Conservation (phyloP, 148 eudicot genomes). For the Amaranthus cruentus region DNA sequence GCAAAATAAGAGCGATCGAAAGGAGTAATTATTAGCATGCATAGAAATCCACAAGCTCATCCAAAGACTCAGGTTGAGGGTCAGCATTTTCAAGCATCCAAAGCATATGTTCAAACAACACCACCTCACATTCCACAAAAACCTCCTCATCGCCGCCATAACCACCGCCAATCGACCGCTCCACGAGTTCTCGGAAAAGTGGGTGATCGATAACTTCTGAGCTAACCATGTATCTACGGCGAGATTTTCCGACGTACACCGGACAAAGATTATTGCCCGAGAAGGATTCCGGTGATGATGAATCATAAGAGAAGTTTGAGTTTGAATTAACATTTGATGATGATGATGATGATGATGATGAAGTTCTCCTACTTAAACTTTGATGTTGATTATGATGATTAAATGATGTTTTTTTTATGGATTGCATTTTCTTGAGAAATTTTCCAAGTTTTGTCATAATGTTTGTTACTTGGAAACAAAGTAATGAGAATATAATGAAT, state of each 20-base stretch:
- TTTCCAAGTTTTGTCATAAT: constrained; percentile 36
- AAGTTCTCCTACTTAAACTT: constrained; percentile 1
- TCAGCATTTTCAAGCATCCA: constrained; percentile 52
- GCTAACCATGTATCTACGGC: constrained; percentile 39
- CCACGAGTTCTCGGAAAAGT: constrained; percentile 37
- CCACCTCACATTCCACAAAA: constrained; percentile 50
- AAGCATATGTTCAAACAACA: constrained; percentile 54
- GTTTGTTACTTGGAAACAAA: background rate
- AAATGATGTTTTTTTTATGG: constrained; percentile 23
- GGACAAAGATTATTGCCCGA: constrained; percentile 19
- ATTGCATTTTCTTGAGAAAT: constrained; percentile 40
- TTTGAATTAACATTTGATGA: constrained; percentile 1
- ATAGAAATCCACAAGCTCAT: constrained; percentile 53
- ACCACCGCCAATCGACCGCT: constrained; percentile 13
- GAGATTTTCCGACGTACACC: constrained; percentile 48
- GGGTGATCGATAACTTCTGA: constrained; percentile 42
- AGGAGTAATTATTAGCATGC: constrained; percentile 21
- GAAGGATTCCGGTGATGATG: background rate
- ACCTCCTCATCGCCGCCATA: constrained; percentile 21
- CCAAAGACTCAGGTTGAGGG: constrained; percentile 36
- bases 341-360: constrained; percentile 2
- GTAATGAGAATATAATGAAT: background rate
- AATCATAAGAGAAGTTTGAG: background rate
- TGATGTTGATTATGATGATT: background rate
- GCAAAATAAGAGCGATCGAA: too few relatives aligned